Base-by-base conservation (phyloP, 257 asterid species). In the Vinca minor region DNA sequence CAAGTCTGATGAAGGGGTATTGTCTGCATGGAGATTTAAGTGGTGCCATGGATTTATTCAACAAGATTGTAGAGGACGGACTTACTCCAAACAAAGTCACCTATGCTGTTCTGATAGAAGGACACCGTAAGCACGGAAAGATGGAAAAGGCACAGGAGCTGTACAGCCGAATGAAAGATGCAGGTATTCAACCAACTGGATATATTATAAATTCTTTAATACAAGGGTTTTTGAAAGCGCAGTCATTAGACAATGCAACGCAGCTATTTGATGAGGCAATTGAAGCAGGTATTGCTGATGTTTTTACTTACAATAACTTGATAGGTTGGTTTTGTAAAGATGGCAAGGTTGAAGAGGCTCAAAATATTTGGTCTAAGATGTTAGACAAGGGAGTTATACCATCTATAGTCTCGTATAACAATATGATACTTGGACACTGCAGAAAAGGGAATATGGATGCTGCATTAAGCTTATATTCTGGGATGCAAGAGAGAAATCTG, bases 1-100 rank as follows among this genome's bases (percentile, higher is more conserved):
- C 88, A 49, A 79, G 84, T 77, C 81, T 91, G 82, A 91, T 91
- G 85, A 91, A 88, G 78, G 96, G 98, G 18, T 85, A 74, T 74
- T 79, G 64, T 81, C 77, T 76, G 77, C 76, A 76, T 66, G 91
- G 95, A 11, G 78, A 85, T 82, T 71, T 86, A 54, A 63, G 5
- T n/a, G 63, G 74, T 57, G 81, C 95, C 34, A 74, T 88, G 85
- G 84, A 73, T 26, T 76, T 91, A 79, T 87, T 83, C 29, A 74
- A 77, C 42, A 74, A 71, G 67, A 67, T 85, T 49, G 76, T 77
- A 15, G 73, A 74, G 62, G 73, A 68, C 62, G 95, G 90, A 47
- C 83, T 83, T 67, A 53, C 49, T 75, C 95, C 96, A 21, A 82
- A 81, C 73, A 81, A 83, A 79, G 92, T 79, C 56, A 88, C 98